phyloP scores from a whole-genome alignment of 2,329 filamentous ascomycete species.

The Fusarium liriodendri region DNA sequence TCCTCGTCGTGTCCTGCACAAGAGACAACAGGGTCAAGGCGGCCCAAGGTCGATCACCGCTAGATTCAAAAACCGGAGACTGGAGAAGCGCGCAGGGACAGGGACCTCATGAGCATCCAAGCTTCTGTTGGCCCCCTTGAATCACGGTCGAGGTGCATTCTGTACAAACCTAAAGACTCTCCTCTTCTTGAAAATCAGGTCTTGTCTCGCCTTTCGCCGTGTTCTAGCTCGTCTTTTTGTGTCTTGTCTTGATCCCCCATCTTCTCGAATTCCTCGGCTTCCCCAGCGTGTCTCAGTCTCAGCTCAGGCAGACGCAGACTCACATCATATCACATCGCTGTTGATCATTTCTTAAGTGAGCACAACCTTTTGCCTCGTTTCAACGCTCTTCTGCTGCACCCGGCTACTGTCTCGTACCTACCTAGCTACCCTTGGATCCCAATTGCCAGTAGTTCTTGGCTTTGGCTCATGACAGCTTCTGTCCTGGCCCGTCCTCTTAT shows the following conservation, averaged over 20 bases:
- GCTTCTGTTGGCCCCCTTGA: conserved; percentile 26
- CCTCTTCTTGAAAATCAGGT: not conserved
- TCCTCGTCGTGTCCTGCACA: not conserved
- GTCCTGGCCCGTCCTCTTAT: not conserved
- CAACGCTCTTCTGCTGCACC: conserved; percentile 7
- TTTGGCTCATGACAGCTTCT: conserved; percentile 14
- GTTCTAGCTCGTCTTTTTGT: not conserved
- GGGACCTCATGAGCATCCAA: conserved; percentile 28
- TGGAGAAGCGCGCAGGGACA: conserved; percentile 31
- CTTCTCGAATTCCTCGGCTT: conserved; percentile 15
- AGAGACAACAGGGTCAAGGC: conserved; percentile 32
- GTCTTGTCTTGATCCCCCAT: not conserved
- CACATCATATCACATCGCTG: conserved; percentile 26
- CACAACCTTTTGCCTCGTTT: conserved; percentile 28
- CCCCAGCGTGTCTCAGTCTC: conserved; percentile 17
- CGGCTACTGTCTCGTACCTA: not conserved
- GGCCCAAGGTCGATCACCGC: conserved; percentile 32
- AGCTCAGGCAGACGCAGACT: not conserved
- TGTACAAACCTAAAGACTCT: not conserved
- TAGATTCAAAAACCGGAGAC: conserved; percentile 31
- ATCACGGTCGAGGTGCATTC: conserved; percentile 5
- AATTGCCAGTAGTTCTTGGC: conserved; percentile 24
- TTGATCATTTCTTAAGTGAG: conserved; percentile 43
- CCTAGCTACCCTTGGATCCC: not conserved
- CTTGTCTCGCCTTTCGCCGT: not conserved